A percentile compares a stretch with the other conserved stretches of the same genome.
phyloP scores from a whole-genome alignment of 208 protist species.

The Trypanosoma melophagium region DNA sequence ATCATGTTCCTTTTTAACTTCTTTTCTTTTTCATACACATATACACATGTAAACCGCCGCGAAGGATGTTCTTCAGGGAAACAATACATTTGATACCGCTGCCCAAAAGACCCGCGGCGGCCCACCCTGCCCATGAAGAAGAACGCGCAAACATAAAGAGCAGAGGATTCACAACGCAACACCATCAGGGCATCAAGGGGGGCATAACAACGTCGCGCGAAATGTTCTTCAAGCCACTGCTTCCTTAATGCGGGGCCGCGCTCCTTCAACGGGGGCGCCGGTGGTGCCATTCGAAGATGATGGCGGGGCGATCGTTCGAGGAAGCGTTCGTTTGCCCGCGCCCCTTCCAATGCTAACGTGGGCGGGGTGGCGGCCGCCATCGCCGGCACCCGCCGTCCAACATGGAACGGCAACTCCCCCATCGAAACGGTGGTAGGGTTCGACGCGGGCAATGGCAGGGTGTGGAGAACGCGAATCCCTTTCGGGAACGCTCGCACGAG shows the following conservation, averaged over 20 bases:
- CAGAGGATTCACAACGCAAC: no score
- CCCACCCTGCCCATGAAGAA: no score
- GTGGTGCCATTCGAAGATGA: constrained; percentile 1
- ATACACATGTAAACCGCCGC: no score
- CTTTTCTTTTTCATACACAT: no score
- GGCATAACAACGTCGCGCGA: no score
- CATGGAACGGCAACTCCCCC: not conserved
- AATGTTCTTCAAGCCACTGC: no score
- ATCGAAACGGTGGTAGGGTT: not conserved
- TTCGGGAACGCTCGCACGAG: not conserved
- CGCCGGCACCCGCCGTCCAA: not conserved
- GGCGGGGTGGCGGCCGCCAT: constrained; percentile 7
- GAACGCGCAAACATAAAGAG: no score
- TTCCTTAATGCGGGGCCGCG: not conserved
- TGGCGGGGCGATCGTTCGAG: not conserved
- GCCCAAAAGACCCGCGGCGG: no score
- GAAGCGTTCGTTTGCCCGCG: not conserved
- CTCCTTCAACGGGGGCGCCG: not conserved
- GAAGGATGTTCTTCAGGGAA: no score
- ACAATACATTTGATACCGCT: no score
- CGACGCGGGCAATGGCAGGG: not conserved
- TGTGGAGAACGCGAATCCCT: not conserved
- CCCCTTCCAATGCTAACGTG: constrained; percentile 3
- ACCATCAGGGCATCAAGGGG: no score
- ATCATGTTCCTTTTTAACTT: no score